Evolutionary conservation across 805 yeast species (phyloP), one percentile per base, ranked within the genome.

Genomic region (Lachancea cidri): DNA sequence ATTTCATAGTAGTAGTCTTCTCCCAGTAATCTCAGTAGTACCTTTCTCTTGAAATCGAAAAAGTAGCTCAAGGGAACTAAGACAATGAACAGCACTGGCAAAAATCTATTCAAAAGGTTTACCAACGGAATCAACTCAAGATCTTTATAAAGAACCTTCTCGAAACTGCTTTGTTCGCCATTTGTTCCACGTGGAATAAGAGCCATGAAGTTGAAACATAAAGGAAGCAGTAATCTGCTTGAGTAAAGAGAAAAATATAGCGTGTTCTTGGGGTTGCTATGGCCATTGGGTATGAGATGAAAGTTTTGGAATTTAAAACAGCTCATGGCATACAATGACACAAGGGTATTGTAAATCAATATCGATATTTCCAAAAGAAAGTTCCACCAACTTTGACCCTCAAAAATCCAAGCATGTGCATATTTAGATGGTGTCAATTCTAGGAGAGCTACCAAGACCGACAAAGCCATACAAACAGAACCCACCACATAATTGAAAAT

Each of bases 1-100:
- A 60, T 50, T 46, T 59, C 61, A 37, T 60, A 61, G 42, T 57
- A 60, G 35, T 53, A 57, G 33, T 61, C 66, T 46, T 57, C 59
- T 24, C 66, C 64, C 17, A 61, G 40, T 6, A 57, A 38, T 42
- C 47, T 53, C 17, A 56, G 35, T 43, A 62, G 39, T 29, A 62
- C 42, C 39, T 57, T 53, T 44, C 53, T 52, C 44, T 60, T 53
- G 36, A 58, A 44, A 47, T 62, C 55, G 44, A 50, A 52, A 41
- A 57, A 49, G 49, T 52, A 53, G 8, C 55, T 47, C 5, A 60
- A 33, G 5, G 58, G 55, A 13, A 58, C 48, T 8, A 54, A 17
- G 2, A 52, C 45, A 36, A 60, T 46, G 39, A 60, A 51, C 14
- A 58, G 14, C 6, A 54, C 40, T 16, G 66, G 65, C 36, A 60